Conservation (phyloP, 2,329 filamentous ascomycete species). For the Proliferodiscus dingleyae region DNA sequence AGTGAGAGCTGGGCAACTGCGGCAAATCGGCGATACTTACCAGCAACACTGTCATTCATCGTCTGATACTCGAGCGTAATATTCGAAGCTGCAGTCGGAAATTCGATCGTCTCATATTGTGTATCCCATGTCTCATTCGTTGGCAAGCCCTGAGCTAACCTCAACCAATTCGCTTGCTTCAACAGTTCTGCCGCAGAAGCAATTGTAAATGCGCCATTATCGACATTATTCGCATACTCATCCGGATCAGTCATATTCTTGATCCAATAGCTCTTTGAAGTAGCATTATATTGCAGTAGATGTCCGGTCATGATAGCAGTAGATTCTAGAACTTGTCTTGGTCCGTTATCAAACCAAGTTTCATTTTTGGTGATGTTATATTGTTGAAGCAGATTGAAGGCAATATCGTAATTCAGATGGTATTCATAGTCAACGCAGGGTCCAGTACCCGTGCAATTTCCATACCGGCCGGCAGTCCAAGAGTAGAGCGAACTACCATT, state of each 20-base stretch:
- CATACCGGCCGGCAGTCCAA: conserved; percentile 63
- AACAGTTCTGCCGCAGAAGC: conserved; percentile 38
- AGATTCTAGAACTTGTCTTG: conserved; percentile 61
- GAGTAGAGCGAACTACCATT: conserved; percentile 57
- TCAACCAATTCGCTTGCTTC: conserved; percentile 38
- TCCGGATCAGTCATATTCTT: conserved; percentile 66
- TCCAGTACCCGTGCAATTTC: conserved; percentile 61
- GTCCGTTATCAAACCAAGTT: conserved; percentile 34
- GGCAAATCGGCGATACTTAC: background rate
- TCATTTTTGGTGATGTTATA: conserved; percentile 32
- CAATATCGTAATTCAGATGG: conserved; percentile 66
- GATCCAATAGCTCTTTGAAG: conserved; percentile 42
- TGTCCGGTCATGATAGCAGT: conserved; percentile 58
- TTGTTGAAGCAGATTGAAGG: conserved; percentile 38
- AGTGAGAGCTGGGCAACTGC: background rate
- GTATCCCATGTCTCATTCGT: conserved; percentile 54
- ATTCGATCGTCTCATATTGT: conserved; percentile 51
- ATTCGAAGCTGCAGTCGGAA: conserved; percentile 48
- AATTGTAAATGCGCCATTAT: conserved; percentile 65
- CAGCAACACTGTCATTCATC: conserved; percentile 59
- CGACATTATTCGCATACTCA: conserved; percentile 34
- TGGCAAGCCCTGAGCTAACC: conserved; percentile 17
- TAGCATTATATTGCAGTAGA: conserved; percentile 54
- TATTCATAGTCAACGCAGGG: conserved; percentile 69
- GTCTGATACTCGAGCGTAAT: conserved; percentile 60